Base-by-base conservation (phyloP, 495 filamentous ascomycete genomes). In the Xylaria scruposa region DNA sequence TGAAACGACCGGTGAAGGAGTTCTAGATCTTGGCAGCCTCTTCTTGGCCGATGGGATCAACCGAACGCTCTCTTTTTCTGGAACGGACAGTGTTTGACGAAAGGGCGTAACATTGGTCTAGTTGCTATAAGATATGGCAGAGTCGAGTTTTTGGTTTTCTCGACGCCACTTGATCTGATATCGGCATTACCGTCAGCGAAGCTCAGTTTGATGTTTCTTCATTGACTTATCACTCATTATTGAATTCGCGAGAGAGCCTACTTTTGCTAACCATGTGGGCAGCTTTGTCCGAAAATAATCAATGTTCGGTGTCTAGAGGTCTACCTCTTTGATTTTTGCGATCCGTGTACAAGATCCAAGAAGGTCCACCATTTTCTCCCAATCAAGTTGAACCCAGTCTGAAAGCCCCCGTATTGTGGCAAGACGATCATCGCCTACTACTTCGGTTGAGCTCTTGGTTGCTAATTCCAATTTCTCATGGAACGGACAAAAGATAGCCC, bases 401-500 rank as follows among this genome's bases (percentile, higher is more conserved):
- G 73, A 59, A 29, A 62, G 59, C 15, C 63, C 72, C 3, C 72
- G 73, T 53, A 75, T 60, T 58, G 72, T 74, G n/a, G 73, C 77
- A 29, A 74, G 64, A 6, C 68, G 73, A 40, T 75, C 51, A 12
- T 65, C 70, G 46, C 74, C 77, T 12, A 74, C 36, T 36, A 70
- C 70, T 42, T 77, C 77, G 26, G 61, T 63, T 44, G 71, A 68
- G 15, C 38, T 51, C 58, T 66, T 77, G 15, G 21, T 46, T 68
- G 62, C 12, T 59, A 65, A n/a, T 68, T 40, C 36, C 29, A 61
- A n/a, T 17, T 31, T 38, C 58, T 49, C 26, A 74, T 81, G 77
- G 60, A 79, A 82, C 5, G 61, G 74, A 46, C 80, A 82, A 73
- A 76, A 81, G 2, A 78, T 64, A 24, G 36, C 36, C 66, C 71